phyloP scores from a whole-genome alignment of 148 eudicot species.

The Chenopodium album region DNA sequence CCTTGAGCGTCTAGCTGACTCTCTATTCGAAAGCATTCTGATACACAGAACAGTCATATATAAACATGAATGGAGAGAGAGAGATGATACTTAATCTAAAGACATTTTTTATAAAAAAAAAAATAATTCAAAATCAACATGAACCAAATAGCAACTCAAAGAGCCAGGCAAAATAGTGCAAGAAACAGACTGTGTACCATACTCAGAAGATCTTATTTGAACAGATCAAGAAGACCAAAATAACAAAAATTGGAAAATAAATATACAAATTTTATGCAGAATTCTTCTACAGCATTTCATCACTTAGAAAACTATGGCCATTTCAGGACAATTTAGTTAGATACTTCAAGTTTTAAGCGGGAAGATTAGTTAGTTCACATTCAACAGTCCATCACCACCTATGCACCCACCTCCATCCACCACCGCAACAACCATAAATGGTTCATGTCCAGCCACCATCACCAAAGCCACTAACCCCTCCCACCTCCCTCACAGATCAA shows the following conservation, averaged over 20 bases:
- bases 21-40: constrained; percentile 99
- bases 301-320: not conserved
- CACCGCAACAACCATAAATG: not conserved
- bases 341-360: no score
- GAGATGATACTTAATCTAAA: not conserved
- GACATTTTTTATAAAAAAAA: not conserved
- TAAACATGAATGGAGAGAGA: constrained; percentile 2
- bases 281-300: no score
- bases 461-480: no score
- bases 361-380: no score
- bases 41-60: constrained; percentile 3
- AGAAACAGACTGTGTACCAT: not conserved
- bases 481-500: no score
- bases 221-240: no score
- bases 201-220: not conserved
- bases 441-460: not conserved
- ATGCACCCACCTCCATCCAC: no score
- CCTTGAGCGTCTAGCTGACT: constrained; percentile 97
- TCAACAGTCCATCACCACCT: not conserved
- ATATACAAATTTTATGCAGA: no score
- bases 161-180: not conserved
- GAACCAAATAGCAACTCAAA: not conserved
- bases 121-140: not conserved
- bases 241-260: no score
- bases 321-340: not conserved